Conservation (phyloP, 257 asterid genomes). For the Ballota nigra region DNA sequence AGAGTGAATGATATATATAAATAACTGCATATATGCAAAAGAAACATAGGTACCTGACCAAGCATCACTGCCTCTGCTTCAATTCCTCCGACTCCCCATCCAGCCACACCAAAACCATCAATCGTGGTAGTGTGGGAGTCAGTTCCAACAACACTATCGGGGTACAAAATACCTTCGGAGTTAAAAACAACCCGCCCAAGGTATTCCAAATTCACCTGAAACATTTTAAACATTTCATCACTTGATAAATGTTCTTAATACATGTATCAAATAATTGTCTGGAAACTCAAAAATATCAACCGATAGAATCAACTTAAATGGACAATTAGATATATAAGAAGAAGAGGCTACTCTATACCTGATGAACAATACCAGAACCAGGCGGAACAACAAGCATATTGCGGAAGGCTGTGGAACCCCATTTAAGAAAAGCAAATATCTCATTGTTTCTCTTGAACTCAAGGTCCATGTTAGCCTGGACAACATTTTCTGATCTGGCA, state of each 20-base stretch:
- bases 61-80: no score
- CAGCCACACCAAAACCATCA: constrained; percentile 90
- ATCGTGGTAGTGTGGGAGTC: constrained; percentile 92
- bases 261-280: no score
- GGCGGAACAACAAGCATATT: no score
- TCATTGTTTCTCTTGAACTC: constrained; percentile 83
- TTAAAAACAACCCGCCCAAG: constrained; percentile 91
- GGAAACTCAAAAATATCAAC: neutral
- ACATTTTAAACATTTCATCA: neutral
- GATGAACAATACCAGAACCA: constrained; percentile 96
- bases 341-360: constrained; percentile 39
- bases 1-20: no score
- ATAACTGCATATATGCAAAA: no score
- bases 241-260: neutral
- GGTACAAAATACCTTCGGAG: constrained; percentile 66
- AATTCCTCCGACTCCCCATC: constrained; percentile 99
- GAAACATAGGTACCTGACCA: no score
- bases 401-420: constrained; percentile 88
- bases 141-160: constrained; percentile 91
- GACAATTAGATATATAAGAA: neutral
- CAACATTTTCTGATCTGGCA: no score
- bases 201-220: constrained; percentile 85
- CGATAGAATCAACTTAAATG: neutral
- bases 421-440: constrained; percentile 88
- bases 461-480: constrained; percentile 84